These are phyloP conservation scores for Euryodendron excelsum DNA, from an alignment of 148 eudicot genomes.

Conservation along the genomic window DNA sequence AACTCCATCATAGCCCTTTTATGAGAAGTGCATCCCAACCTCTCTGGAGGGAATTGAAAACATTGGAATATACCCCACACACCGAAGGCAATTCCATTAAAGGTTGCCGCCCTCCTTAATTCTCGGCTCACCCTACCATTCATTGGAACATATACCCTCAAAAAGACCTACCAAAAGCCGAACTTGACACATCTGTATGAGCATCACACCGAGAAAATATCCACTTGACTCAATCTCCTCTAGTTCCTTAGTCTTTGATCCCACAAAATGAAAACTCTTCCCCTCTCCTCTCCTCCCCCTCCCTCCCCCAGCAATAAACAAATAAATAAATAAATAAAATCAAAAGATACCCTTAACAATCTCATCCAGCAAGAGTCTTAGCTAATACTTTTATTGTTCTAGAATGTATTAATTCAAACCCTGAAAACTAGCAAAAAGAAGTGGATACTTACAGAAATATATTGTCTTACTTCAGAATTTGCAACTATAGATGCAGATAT, in stretches of 20 bases:
- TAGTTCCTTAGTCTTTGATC: background rate
- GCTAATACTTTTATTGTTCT: no score
- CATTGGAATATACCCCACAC: background rate
- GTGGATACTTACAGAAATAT: conserved; percentile 74
- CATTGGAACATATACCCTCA: background rate
- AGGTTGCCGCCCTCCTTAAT: background rate
- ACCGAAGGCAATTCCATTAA: conserved; percentile 3
- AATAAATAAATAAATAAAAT: background rate
- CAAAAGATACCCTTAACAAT: background rate
- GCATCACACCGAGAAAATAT: background rate
- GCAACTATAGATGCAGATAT: conserved; percentile 93
- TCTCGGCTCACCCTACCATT: background rate
- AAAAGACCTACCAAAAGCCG: background rate
- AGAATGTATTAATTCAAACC: background rate
- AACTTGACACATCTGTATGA: background rate
- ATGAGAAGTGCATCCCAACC: background rate
- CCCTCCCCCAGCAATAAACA: background rate
- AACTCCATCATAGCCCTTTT: background rate
- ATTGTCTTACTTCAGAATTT: conserved; percentile 71
- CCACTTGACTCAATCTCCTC: background rate
- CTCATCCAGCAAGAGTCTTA: background rate
- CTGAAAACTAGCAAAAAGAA: background rate
- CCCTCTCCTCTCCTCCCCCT: background rate
- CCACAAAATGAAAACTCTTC: background rate
- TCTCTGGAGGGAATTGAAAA: background rate